These are phyloP conservation scores for Geranomyces michiganensis DNA, from an alignment of 192 early-diverging fungal genomes.

Conservation along the genomic window DNA sequence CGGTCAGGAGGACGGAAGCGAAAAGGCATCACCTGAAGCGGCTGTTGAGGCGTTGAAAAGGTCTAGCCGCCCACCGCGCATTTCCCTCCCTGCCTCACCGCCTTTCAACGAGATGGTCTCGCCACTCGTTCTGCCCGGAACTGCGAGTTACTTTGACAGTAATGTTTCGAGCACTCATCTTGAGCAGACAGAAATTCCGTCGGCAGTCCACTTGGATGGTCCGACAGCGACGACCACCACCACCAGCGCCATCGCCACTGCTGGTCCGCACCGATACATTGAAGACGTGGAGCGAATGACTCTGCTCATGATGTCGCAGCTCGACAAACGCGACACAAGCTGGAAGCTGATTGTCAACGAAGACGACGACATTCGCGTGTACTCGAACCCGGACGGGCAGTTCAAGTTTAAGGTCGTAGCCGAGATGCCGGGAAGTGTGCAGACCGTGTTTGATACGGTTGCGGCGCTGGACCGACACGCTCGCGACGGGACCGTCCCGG, in stretches of 20 bases:
- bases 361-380: conserved; percentile 9
- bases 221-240: too few species aligned
- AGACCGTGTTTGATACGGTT: conserved; percentile 3
- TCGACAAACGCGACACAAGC: background rate
- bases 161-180: background rate
- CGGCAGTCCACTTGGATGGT: background rate
- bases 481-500: background rate
- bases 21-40: background rate
- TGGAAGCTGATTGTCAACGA: conserved; percentile 8
- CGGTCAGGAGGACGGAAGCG: background rate
- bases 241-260: background rate
- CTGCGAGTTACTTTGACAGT: background rate
- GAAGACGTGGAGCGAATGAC: conserved; percentile 18
- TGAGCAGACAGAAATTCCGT: too few species aligned
- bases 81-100: background rate
- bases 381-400: background rate
- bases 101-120: conserved; percentile 23
- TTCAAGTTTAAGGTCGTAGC: conserved; percentile 20
- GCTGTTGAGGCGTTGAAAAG: background rate
- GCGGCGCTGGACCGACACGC: background rate
- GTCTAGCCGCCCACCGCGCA: conserved; percentile 11
- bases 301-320: background rate
- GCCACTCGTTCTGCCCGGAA: conserved; percentile 5
- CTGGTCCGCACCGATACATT: conserved; percentile 6
- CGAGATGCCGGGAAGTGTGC: background rate